Conservation (phyloP, 352 stramenopile genomes). For the Halophytophthora batemanensis region DNA sequence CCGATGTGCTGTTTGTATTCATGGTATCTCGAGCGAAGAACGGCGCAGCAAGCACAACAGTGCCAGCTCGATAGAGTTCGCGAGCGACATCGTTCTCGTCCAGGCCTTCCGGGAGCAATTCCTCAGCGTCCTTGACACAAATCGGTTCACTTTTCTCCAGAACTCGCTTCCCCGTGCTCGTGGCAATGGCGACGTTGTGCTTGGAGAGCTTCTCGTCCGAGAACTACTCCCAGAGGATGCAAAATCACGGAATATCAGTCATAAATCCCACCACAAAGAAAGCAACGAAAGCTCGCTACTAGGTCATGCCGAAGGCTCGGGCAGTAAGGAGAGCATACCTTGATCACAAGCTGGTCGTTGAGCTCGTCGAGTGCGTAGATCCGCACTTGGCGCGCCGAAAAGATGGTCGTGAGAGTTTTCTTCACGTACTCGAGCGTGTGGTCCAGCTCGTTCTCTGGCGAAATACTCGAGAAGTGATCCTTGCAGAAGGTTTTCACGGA, state of each 20-base stretch:
- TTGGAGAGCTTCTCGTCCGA: slow-evolving; percentile 53
- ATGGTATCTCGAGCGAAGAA: slow-evolving; percentile 22
- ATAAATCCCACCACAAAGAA: not conserved
- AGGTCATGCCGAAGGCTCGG: not conserved
- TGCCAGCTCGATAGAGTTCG: slow-evolving; percentile 36
- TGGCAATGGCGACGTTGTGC: slow-evolving; percentile 25
- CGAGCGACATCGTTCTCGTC: slow-evolving; percentile 22
- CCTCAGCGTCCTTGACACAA: slow-evolving; percentile 20
- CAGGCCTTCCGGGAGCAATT: slow-evolving; percentile 12
- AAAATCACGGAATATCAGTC: slow-evolving; percentile 3
- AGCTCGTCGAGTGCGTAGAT: slow-evolving; percentile 60
- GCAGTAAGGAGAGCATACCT: slow-evolving; percentile 32
- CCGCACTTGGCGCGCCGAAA: slow-evolving; percentile 51
- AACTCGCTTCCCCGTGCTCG: slow-evolving; percentile 32
- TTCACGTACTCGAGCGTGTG: slow-evolving; percentile 73
- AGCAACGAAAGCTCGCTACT: not conserved
- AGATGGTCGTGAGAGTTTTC: slow-evolving; percentile 48
- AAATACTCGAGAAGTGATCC: slow-evolving; percentile 70
- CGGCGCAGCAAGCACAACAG: slow-evolving; percentile 51
- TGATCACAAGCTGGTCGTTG: slow-evolving; percentile 41
- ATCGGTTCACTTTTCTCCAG: slow-evolving; percentile 26
- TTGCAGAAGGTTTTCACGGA: slow-evolving; percentile 75
- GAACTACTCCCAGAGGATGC: slow-evolving; percentile 31
- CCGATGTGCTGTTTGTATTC: slow-evolving; percentile 10
- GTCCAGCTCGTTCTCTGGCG: slow-evolving; percentile 73